Conservation (phyloP, 768 basidiomycete genomes). For the Coprinopsis strossmayeri region DNA sequence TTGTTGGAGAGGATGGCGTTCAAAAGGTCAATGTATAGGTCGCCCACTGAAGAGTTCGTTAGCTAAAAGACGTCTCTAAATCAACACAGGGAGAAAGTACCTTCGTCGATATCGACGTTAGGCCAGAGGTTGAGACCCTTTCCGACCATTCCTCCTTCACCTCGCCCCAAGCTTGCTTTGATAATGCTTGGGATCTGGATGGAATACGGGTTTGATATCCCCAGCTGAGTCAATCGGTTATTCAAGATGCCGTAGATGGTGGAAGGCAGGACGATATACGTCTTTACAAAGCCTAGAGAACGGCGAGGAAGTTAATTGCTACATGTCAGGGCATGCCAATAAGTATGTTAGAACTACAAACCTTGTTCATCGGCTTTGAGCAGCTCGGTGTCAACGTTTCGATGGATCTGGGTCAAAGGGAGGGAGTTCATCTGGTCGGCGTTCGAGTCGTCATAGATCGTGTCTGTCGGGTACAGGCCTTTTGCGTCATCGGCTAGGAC, state of each 20-base stretch:
- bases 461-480: constrained; percentile 30
- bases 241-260: constrained; percentile 55
- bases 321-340: background rate
- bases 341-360: constrained; percentile 15
- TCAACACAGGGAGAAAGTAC: constrained; percentile 26
- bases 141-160: constrained; percentile 49
- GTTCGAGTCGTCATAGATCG: constrained; percentile 45
- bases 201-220: constrained; percentile 48
- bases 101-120: constrained; percentile 46
- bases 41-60: constrained; percentile 32
- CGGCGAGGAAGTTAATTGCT: background rate
- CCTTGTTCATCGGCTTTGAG: constrained; percentile 43
- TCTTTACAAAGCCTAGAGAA: constrained; percentile 38
- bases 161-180: constrained; percentile 36
- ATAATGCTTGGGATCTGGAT: constrained; percentile 46
- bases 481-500: constrained; percentile 37
- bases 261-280: constrained; percentile 45
- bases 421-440: constrained; percentile 39
- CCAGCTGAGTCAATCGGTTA: constrained; percentile 40
- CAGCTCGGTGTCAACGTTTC: constrained; percentile 42
- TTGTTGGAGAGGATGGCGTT: constrained; percentile 27
- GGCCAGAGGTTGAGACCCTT: constrained; percentile 55
- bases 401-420: constrained; percentile 37
- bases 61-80: too few relatives aligned
- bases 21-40: constrained; percentile 39